A percentile compares a stretch with the other conserved stretches of the same genome.
These are phyloP conservation scores for Calonectria honghensis DNA, from an alignment of 2,329 filamentous ascomycete species.

Conservation along the genomic window DNA sequence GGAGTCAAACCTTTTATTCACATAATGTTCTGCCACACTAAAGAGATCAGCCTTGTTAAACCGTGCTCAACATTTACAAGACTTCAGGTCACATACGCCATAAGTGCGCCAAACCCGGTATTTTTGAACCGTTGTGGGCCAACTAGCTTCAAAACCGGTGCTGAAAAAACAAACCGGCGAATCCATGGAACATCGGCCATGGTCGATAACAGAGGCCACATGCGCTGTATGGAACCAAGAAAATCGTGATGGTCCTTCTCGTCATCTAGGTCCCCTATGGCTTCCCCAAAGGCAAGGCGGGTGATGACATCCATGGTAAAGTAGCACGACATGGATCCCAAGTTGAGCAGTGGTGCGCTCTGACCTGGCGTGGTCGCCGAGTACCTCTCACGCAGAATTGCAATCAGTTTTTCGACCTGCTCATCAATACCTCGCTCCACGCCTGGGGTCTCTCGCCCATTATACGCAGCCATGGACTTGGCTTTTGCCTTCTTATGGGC, in stretches of 20 bases:
- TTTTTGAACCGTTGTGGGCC: not conserved
- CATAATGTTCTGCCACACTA: not conserved
- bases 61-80: not conserved
- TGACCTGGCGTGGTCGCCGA: not conserved
- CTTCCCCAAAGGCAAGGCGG: constrained; percentile 7
- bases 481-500: constrained; percentile 12
- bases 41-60: not conserved
- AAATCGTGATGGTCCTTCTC: constrained; percentile 5
- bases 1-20: constrained; percentile 3
- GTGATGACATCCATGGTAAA: constrained; percentile 6
- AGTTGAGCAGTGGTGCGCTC: not conserved
- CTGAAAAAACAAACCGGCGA: not conserved
- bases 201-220: not conserved
- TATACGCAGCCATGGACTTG: not conserved
- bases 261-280: not conserved
- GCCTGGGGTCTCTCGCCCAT: not conserved
- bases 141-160: not conserved
- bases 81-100: not conserved
- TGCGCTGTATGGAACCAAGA: not conserved
- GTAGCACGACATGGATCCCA: constrained; percentile 6
- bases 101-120: not conserved
- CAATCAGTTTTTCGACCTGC: not conserved
- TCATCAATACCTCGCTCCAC: not conserved
- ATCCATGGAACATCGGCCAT: not conserved
- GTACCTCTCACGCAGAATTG: not conserved